phyloP scores from a whole-genome alignment of 371 early-diverging fungal genomes.

The Circinella umbellata region DNA sequence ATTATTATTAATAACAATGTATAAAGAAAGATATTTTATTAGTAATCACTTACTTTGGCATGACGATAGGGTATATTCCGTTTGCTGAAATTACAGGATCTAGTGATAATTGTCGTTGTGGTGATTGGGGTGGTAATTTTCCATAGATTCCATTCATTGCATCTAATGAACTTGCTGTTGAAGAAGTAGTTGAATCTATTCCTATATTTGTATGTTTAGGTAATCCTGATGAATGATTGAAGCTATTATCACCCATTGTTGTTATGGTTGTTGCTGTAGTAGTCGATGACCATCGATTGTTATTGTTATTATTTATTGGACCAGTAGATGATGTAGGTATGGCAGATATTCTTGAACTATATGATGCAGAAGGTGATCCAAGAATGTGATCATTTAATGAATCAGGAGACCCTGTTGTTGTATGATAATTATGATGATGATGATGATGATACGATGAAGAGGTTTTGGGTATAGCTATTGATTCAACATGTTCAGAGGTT shows the following conservation, averaged over 20 bases:
- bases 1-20: background rate
- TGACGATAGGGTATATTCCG: conserved; percentile 38
- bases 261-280: too few species aligned
- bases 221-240: background rate
- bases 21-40: too few species aligned
- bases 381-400: conserved; percentile 20
- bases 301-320: too few species aligned
- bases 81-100: conserved; percentile 3
- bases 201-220: too few species aligned
- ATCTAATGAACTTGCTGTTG: too few species aligned
- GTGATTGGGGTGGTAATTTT: background rate
- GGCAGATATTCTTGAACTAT: conserved; percentile 11
- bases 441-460: background rate
- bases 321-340: background rate
- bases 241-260: background rate
- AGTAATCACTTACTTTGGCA: conserved; percentile 43
- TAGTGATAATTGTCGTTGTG: background rate
- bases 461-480: conserved; percentile 46
- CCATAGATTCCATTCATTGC: conserved; percentile 1
- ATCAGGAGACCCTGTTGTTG: conserved; percentile 8
- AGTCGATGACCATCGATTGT: conserved; percentile 1
- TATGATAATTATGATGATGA: background rate
- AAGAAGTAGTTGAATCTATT: too few species aligned
- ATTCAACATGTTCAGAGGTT: conserved; percentile 31
- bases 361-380: conserved; percentile 8